Base-by-base conservation (phyloP, 2,329 filamentous ascomycete genomes). In the Botrytis aclada region DNA sequence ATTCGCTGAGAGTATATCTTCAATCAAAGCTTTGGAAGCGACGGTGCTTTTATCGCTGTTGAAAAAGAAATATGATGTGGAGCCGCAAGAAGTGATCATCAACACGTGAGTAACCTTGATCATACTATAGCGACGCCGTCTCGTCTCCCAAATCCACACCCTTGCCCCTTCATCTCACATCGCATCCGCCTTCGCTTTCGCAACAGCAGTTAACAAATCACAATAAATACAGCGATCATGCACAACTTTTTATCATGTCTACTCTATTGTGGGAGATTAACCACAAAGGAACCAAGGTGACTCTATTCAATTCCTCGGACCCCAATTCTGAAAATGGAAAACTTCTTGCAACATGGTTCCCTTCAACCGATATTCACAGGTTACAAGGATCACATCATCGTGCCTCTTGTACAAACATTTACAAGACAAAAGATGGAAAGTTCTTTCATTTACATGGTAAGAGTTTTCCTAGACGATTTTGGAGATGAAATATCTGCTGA, bases 1-100 rank as follows among this genome's bases (percentile, higher is more conserved):
- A 3, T 86, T 88, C 69, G 86, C 86, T 3, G 87, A 88, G 77
- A 86, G 85, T 64, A 83, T 86, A 1, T 82, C 85, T 0, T 80
- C 85, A 1, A 75, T 87, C 41, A 87, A 87, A 76, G 85, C 80
- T 1, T 78, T 86, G 29, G 85, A 87, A 76, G 85, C 85, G 14
- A 81, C 82, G 0, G 80, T 86, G 74, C 75, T 87, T 41, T 84
- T 83, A 65, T 80, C 81, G 0, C 77, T 87, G 16, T 71, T 87
- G 12, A 81, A 82, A 66, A 80, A 80, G n/a, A 86, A 86, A 74
- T 87, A 87, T 74, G 78, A 79, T 0, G 39, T 82, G 6, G 79
- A 81, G 22, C 81, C 84, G 0, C 78, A 81, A 29, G 79, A 83
- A 32, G 80, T 85, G 10, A 80, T 81, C 0, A 86, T 87, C 73